These are phyloP conservation scores for Salix viminalis DNA, from an alignment of 345 rosid genomes.

Conservation along the genomic window DNA sequence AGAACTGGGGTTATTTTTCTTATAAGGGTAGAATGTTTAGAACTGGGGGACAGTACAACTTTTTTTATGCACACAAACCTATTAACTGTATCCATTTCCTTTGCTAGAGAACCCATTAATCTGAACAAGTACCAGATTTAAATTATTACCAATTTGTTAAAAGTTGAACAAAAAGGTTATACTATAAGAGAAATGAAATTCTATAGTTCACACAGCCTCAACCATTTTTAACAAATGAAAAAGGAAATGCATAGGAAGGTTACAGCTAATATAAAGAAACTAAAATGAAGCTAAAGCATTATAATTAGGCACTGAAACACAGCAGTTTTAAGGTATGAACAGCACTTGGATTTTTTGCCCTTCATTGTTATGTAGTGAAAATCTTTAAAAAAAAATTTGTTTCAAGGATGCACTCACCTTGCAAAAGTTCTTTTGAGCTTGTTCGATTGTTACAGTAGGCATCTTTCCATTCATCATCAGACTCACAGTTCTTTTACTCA, in stretches of 20 bases:
- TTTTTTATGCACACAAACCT: neutral
- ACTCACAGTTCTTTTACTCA: conserved; percentile 85
- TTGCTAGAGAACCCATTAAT: neutral
- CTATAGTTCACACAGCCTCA: neutral
- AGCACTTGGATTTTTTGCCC: neutral
- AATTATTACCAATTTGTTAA: neutral
- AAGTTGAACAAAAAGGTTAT: neutral
- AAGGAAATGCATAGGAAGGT: neutral
- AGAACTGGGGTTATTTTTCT: neutral
- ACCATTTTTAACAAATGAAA: neutral
- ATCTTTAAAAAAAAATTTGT: neutral
- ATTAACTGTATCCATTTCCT: neutral
- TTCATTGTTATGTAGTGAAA: neutral
- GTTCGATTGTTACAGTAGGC: conserved; percentile 96
- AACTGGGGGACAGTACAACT: neutral
- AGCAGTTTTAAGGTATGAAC: neutral
- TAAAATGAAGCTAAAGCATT: neutral
- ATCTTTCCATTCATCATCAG: conserved; percentile 94
- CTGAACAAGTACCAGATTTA: neutral
- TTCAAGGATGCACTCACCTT: conserved; percentile 47
- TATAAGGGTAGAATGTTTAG: neutral
- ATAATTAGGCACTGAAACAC: neutral
- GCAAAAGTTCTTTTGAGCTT: conserved; percentile 84
- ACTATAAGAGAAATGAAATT: neutral
- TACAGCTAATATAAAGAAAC: neutral